These are phyloP conservation scores for Rehmannia glutinosa DNA, from an alignment of 257 asterid genomes.

Conservation along the genomic window DNA sequence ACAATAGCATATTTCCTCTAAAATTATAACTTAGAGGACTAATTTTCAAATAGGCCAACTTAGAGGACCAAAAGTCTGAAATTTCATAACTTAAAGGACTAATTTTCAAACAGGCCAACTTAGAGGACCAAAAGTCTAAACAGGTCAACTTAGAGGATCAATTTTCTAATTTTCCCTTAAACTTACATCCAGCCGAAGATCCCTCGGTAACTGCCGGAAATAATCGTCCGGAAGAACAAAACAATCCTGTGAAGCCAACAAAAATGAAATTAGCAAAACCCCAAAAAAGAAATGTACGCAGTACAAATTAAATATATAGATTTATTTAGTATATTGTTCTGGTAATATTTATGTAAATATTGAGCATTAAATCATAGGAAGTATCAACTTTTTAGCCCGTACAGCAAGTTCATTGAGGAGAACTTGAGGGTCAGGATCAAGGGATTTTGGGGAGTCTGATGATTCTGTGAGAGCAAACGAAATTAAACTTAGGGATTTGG, in stretches of 20 bases:
- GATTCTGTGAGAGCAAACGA: conserved; percentile 68
- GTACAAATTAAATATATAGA: neutral
- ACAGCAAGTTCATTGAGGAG: conserved; percentile 79
- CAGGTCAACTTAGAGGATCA: too few species aligned
- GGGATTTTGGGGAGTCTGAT: conserved; percentile 62
- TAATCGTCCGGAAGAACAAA: conserved; percentile 79
- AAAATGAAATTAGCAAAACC: neutral
- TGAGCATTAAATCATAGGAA: neutral
- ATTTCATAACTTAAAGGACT: too few species aligned
- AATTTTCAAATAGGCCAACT: too few species aligned
- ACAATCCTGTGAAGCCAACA: conserved; percentile 45
- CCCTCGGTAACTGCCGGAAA: conserved; percentile 73
- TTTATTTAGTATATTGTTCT: neutral
- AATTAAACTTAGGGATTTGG: conserved; percentile 23
- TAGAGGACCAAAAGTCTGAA: too few species aligned
- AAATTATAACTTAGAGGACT: too few species aligned
- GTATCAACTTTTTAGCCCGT: neutral
- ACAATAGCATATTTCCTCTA: too few species aligned
- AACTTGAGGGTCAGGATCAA: conserved; percentile 48
- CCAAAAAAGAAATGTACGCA: too few species aligned
- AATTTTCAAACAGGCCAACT: too few species aligned
- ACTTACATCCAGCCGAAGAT: conserved; percentile 92
- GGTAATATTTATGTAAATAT: neutral
- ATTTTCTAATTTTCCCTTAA: too few species aligned
- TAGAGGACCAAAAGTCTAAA: too few species aligned